Evolutionary conservation across 331 rosid genomes (phyloP), one percentile per base, ranked within the genome.

Genomic region (Quercus lobata): DNA sequence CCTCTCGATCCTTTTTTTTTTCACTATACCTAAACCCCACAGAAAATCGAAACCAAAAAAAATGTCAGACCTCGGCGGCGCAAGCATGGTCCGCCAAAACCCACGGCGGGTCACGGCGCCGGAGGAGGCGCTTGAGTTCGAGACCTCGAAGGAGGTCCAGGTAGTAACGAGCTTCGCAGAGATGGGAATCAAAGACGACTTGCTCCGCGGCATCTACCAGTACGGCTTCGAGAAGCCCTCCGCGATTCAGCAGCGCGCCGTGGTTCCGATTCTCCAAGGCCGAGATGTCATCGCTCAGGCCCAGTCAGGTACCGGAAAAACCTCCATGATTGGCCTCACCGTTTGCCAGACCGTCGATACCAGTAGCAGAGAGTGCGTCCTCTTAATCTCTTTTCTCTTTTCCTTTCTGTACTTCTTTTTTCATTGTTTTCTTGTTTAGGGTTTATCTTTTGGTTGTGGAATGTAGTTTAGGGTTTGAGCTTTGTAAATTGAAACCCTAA

Each of bases 261-360:
- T 96, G 16, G 81, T 93, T 62, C 99, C 99, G 2, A 96, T 96
- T 63, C 89, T 96, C 9, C 93, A 84, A 65, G 99, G 99, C 2
- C 98, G 98, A 21, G 99, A 96, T 62, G 99, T 96, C 68, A 93
- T 96, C 2, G 99, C 99, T 18, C 98, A 96, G 89, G 99, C 99
- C 5, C 99, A 96, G 81, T 96, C 99, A 54, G 99, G 99, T 29
- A 96, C 99, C n/a, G 99, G 99, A 5, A 96, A 96, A 81, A 91
- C 96, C 46, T 96, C 99, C 77, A 96, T 96, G 99, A 96, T 96
- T 56, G 99, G 93, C 5, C 94, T 96, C 52, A 89, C 98, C 16
- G 99, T 93, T 72, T 96, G 99, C 81, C 99, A 96, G 79, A 82
- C 86, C 61, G 94, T 91, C 21, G 99, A 96, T 22, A 91, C 97